Evolutionary conservation across 495 filamentous ascomycete species (phyloP).

Genomic region (Entonaema liquescens): DNA sequence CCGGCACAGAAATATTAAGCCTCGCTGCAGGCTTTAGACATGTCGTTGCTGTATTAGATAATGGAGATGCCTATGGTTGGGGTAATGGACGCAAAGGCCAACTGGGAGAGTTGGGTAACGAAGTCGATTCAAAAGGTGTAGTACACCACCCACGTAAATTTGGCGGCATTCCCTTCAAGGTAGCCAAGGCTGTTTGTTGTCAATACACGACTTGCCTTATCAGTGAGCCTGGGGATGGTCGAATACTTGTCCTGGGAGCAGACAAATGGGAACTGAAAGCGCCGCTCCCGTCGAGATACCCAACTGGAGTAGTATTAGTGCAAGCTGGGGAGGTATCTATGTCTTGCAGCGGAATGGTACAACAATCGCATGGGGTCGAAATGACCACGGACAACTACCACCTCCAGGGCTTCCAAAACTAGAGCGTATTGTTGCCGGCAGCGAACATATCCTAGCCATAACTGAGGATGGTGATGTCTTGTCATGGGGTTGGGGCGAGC

Average conservation of each 20-base stretch:
- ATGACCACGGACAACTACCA: conserved; percentile 85
- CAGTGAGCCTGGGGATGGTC: conserved; percentile 60
- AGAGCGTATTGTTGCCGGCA: conserved; percentile 75
- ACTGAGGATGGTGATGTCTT: conserved; percentile 68
- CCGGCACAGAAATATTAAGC: conserved; percentile 58
- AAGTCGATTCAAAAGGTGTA: conserved; percentile 42
- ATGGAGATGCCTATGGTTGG: conserved; percentile 88
- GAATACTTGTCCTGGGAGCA: conserved; percentile 69
- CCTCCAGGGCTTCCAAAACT: conserved; percentile 62
- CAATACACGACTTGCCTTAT: conserved; percentile 81
- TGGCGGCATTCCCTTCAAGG: conserved; percentile 61
- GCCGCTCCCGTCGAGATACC: conserved; percentile 48
- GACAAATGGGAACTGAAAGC: conserved; percentile 73
- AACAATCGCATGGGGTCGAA: conserved; percentile 74
- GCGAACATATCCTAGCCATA: conserved; percentile 83
- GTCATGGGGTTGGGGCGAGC: conserved; percentile 95
- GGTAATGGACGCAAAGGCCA: conserved; percentile 86
- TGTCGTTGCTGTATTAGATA: conserved; percentile 72
- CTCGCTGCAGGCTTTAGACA: conserved; percentile 81
- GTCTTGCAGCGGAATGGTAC: conserved; percentile 65
- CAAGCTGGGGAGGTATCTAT: conserved; percentile 86
- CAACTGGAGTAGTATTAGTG: conserved; percentile 68
- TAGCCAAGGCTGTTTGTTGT: conserved; percentile 73
- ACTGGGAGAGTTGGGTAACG: conserved; percentile 62
- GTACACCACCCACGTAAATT: conserved; percentile 69